Base-by-base conservation (phyloP, 441 rosid genomes). In the Euphorbia corollata region DNA sequence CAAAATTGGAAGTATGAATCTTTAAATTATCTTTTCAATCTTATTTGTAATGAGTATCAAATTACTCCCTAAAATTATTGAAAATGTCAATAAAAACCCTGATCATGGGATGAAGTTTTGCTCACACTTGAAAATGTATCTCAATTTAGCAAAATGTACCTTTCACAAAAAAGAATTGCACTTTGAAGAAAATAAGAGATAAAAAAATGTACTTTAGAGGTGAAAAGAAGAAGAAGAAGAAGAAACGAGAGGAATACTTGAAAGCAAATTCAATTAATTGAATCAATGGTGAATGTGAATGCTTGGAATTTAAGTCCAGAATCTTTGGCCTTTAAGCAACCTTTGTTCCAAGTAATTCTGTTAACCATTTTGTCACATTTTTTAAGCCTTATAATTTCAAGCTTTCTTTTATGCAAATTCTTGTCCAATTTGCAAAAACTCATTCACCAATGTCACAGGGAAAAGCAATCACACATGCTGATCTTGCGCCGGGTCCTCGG, bases 291-390 rank as follows among this genome's bases (percentile, higher is more conserved):
- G 41, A 36, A 60, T 9, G 73, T 64, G 79, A 68, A 65, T 74
- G 60, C 83, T 83, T 77, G 5, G 67, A 63, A 67, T 16, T 63
- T 66, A 71, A 74, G 85, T 60, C 75, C 80, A 64, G 97, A 89
- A 94, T 91, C 89, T 86, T 85, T 77, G 78, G 84, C 78, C 81
- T 82, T 81, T 80, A 93, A 93, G 97, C 83, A 87, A 91, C 99
- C 96, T 87, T 91, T 81, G 80, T 71, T 68, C 75, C 86, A 91
- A 93, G 99, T 88, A 75, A 93, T 85, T 83, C 91, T 75, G 18
- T 69, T 75, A 59, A 32, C 41, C 19, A 13, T 34, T 77, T 77
- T 70, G 24, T 72, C 41, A 58, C 11, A 15, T 30, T 18, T 5
- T 19, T 19, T 1, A n/a, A 20, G 12, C 12, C 58, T 54, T 55